A percentile compares a stretch with the other conserved stretches of the same genome.
Evolutionary conservation across 352 stramenopile species (phyloP).

Genomic region (Blastocystis sp.): DNA sequence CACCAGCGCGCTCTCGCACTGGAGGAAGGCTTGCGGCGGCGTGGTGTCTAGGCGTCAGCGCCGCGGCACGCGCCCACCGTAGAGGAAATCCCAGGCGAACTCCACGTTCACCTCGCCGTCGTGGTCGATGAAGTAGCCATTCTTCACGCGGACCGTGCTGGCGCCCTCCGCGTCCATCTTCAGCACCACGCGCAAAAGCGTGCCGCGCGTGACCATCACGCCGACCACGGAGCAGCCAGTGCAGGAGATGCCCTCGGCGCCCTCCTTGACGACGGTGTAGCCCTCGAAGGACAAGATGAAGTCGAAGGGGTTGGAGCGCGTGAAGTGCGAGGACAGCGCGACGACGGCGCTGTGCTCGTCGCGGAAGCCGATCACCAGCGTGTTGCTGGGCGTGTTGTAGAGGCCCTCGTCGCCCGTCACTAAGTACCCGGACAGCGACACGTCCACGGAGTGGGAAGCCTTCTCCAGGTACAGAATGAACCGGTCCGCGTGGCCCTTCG

Average conservation of each 20-base stretch:
- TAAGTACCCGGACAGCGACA: background rate
- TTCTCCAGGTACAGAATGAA: background rate
- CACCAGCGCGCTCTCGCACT: background rate
- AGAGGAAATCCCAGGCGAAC: slow-evolving; percentile 7
- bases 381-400: slow-evolving; percentile 22
- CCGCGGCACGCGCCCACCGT: background rate
- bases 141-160: background rate
- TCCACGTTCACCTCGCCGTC: slow-evolving; percentile 5
- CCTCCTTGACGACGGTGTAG: background rate
- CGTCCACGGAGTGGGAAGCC: background rate
- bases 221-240: background rate
- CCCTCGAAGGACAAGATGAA: background rate
- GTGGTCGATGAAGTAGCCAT: background rate
- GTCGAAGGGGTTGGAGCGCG: slow-evolving; percentile 9
- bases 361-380: background rate
- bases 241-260: background rate
- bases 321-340: slow-evolving; percentile 11
- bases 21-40: background rate
- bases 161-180: slow-evolving; percentile 18
- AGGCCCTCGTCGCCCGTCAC: background rate
- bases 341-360: background rate
- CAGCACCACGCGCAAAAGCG: slow-evolving; percentile 1
- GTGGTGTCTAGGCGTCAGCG: slow-evolving; percentile 22
- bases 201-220: background rate
- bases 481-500: background rate